These are phyloP conservation scores for Schoenoplectus triqueter DNA, from an alignment of 202 grass and related monocot species.

Conservation along the genomic window DNA sequence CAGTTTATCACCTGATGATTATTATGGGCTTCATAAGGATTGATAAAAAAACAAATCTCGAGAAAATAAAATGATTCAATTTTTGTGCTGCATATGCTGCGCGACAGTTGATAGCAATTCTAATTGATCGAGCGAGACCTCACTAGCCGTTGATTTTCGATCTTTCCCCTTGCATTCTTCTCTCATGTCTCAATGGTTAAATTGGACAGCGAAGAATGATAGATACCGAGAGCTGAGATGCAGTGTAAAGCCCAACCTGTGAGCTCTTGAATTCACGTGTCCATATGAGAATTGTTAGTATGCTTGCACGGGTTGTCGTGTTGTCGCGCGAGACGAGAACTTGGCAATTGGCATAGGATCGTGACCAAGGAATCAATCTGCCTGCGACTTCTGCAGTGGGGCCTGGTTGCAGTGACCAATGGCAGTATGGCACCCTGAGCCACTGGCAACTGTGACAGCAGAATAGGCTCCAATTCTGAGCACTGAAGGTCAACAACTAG, in stretches of 20 bases:
- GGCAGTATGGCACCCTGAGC: not conserved
- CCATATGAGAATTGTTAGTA: not conserved
- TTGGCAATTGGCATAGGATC: not conserved
- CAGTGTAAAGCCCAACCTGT: constrained; percentile 14
- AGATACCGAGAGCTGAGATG: not conserved
- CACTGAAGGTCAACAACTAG: not conserved
- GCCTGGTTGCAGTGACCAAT: not conserved
- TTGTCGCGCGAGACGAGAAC: not conserved
- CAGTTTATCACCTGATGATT: too few relatives aligned
- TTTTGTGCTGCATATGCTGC: too few relatives aligned
- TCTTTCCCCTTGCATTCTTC: not conserved
- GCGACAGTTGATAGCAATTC: too few relatives aligned
- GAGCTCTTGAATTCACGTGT: not conserved
- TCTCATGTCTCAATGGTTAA: not conserved
- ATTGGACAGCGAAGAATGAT: constrained; percentile 1
- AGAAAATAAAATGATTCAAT: too few relatives aligned
- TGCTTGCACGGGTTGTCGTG: not conserved
- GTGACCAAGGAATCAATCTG: not conserved
- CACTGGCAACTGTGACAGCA: not conserved
- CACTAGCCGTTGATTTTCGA: constrained; percentile 30
- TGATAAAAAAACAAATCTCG: too few relatives aligned
- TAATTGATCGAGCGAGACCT: not conserved
- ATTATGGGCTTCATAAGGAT: too few relatives aligned
- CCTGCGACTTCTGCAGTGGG: not conserved
- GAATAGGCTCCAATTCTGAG: not conserved